phyloP scores from a whole-genome alignment of 2,329 filamentous ascomycete species.

The Rhinocladiella similis region DNA sequence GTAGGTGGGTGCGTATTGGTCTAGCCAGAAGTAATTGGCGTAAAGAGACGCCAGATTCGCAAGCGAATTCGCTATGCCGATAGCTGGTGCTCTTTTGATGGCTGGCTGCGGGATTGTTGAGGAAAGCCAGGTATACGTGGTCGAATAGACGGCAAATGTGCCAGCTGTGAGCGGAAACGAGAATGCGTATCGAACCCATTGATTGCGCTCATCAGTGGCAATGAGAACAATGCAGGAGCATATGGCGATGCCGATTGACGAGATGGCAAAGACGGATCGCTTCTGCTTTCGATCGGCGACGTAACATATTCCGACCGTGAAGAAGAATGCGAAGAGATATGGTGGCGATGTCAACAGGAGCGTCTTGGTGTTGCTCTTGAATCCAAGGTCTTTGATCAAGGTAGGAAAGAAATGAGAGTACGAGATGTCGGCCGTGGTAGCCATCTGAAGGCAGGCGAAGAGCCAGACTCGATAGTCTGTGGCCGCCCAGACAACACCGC shows the following conservation, averaged over 20 bases:
- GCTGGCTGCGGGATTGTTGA: slow-evolving; percentile 58
- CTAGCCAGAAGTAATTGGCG: no score
- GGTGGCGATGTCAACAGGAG: slow-evolving; percentile 26
- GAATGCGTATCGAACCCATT: slow-evolving; percentile 31
- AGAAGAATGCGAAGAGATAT: slow-evolving; percentile 8
- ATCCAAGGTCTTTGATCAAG: slow-evolving; percentile 21
- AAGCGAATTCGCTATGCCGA: slow-evolving; percentile 40
- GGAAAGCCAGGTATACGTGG: slow-evolving; percentile 44
- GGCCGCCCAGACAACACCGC: slow-evolving; percentile 24
- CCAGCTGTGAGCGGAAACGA: slow-evolving; percentile 34
- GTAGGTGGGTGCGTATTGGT: no score
- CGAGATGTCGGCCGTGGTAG: slow-evolving; percentile 19
- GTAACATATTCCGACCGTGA: background rate
- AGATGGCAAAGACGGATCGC: slow-evolving; percentile 58
- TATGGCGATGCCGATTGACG: slow-evolving; percentile 23
- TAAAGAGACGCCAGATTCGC: no score
- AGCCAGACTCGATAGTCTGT: slow-evolving; percentile 41
- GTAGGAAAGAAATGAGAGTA: slow-evolving; percentile 26
- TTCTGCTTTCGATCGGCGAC: slow-evolving; percentile 41
- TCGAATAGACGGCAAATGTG: slow-evolving; percentile 37
- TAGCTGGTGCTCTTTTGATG: slow-evolving; percentile 44
- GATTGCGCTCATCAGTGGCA: no score
- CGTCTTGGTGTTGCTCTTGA: slow-evolving; percentile 21
- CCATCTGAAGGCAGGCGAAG: slow-evolving; percentile 41
- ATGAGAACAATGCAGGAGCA: slow-evolving; percentile 44